Conservation (phyloP, 2,329 filamentous ascomycete genomes). For the Fusarium musae region DNA sequence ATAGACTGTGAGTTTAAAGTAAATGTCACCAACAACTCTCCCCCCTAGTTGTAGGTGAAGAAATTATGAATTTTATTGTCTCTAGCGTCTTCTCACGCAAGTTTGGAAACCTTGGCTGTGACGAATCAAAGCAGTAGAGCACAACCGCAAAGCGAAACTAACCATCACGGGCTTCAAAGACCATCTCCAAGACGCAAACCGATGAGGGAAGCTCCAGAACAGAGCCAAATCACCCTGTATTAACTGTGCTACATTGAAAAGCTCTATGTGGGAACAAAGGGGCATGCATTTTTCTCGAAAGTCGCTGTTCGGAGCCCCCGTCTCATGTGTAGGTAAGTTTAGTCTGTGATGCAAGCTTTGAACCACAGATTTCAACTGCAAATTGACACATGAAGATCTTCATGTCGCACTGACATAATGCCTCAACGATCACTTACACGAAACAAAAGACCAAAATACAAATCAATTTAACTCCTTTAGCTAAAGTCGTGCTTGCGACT, state of each 20-base stretch:
- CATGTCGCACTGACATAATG: not conserved
- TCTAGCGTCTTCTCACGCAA: no score
- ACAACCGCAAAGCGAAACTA: no score
- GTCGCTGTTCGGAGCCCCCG: not conserved
- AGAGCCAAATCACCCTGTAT: not conserved
- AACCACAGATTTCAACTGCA: not conserved
- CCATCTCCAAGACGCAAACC: not conserved
- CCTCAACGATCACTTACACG: no score
- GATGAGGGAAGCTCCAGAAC: not conserved
- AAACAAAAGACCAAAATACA: no score
- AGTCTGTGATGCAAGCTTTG: fast-evolving
- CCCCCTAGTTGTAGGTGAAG: fast-evolving
- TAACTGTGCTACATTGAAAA: not conserved
- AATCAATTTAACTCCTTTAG: no score
- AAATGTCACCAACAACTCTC: fast-evolving
- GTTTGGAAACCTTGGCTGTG: no score
- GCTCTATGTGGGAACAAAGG: not conserved
- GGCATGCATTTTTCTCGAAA: fast-evolving
- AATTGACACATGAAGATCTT: not conserved
- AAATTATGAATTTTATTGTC: fast-evolving
- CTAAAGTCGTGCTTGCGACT: not conserved
- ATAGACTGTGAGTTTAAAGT: no score
- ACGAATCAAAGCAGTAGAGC: no score
- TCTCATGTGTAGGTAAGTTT: not conserved
- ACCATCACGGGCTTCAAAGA: no score